Evolutionary conservation across 2,329 filamentous ascomycete species (phyloP), one percentile per base, ranked within the genome.

Genomic region (Cladophialophora exuberans): DNA sequence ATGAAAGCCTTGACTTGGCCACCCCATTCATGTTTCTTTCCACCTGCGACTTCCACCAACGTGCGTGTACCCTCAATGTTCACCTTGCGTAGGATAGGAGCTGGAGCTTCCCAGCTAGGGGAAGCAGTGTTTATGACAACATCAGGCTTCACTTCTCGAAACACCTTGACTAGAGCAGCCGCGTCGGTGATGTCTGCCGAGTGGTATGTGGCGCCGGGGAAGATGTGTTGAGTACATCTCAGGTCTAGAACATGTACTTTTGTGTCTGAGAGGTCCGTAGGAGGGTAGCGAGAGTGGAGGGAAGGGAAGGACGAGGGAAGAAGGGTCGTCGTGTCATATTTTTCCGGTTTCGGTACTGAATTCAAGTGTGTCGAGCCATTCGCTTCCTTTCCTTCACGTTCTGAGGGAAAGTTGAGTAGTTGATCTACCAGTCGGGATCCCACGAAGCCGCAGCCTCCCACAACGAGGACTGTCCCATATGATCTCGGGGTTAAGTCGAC

Each of bases 91-190:
- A 94, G 87, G 30, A 89, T 73, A 15, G 82, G 79, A 61, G 86
- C 78, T 51, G 73, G 72, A 13, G 70, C 72, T 6, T 65, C 79
- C 72, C 67, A 81, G 72, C 67, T 76, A 66, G 89, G 89, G 28
- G 86, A 89, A 17, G 93, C 94, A 2, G 92, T 96, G 73, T 99
- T 93, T 66, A 97, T 87, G 47, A 99, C 90, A 11, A 95, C 83
- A 68, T 91, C 85, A 17, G 93, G 92, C 65, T 81, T 82, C 51
- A 85, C 79, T 60, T 83, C 77, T 26, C 79, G 72, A 65, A 97
- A 85, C 39, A 90, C 74, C 31, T 79, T 76, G 35, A 81, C 70
- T 60, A 94, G 79, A 58, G 79, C 79, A 51, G 78, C 76, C 15
- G 75, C 68, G 60, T 88, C 84, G 51, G 88, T 91, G 69, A 94